Percentiles rank a stretch among this genome's conserved stretches.
Evolutionary conservation across 2,329 filamentous ascomycete genomes (phyloP).

Genomic region (Talaromyces sp.): DNA sequence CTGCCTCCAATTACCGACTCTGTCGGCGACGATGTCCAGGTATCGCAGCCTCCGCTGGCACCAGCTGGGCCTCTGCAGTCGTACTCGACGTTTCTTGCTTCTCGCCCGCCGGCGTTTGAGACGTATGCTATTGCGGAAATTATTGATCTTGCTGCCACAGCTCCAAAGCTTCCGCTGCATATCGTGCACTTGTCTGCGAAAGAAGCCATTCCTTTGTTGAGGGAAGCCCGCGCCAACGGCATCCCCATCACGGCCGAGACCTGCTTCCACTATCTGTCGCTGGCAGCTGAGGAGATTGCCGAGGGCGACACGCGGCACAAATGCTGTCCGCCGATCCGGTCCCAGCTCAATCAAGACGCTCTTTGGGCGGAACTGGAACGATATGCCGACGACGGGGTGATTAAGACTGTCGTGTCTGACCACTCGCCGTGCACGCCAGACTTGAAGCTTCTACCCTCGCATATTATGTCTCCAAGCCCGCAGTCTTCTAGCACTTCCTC

Average conservation of each 20-base stretch:
- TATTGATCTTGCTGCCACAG: constrained; percentile 70
- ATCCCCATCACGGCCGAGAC: constrained; percentile 90
- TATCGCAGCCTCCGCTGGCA: constrained; percentile 62
- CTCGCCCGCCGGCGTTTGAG: constrained; percentile 83
- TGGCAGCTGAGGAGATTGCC: constrained; percentile 74
- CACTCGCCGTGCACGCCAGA: constrained; percentile 95
- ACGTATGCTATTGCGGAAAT: constrained; percentile 87
- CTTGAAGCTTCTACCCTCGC: constrained; percentile 76
- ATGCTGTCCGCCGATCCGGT: constrained; percentile 88
- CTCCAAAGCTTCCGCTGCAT: constrained; percentile 78
- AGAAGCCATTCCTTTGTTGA: constrained; percentile 76
- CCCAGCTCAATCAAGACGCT: constrained; percentile 71
- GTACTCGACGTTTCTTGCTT: constrained; percentile 88
- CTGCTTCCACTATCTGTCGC: constrained; percentile 88
- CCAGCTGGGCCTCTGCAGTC: constrained; percentile 67
- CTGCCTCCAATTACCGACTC: constrained; percentile 78
- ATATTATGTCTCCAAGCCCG: constrained; percentile 45
- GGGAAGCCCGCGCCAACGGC: constrained; percentile 64
- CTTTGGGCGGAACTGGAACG: constrained; percentile 75
- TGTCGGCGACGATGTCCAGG: constrained; percentile 70
- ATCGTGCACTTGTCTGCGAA: constrained; percentile 92
- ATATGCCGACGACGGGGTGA: constrained; percentile 64
- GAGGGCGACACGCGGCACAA: constrained; percentile 89
- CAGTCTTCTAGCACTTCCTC: constrained; percentile 11
- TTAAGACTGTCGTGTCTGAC: constrained; percentile 88